Evolutionary conservation across 148 eudicot genomes (phyloP).

Genomic region (Limonium bicolor): DNA sequence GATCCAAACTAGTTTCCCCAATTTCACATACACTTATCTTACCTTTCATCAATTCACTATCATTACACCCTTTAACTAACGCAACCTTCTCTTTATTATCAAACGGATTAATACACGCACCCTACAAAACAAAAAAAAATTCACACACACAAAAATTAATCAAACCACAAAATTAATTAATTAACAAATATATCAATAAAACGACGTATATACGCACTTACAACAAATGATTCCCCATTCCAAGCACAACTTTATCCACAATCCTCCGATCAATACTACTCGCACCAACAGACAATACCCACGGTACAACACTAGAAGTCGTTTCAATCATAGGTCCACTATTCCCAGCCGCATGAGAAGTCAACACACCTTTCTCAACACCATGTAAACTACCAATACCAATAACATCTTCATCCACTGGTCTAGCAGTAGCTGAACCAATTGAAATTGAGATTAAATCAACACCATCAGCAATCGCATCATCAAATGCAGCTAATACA

Average conservation of each 20-base stretch:
- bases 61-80: no score
- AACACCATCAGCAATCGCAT: conserved; percentile 55
- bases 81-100: no score
- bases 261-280: conserved; percentile 13
- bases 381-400: conserved; percentile 25
- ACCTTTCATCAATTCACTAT: no score
- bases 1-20: no score
- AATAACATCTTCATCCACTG: conserved; percentile 3
- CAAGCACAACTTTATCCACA: conserved; percentile 12
- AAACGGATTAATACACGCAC: no score
- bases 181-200: neutral
- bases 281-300: conserved; percentile 27
- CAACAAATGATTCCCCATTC: conserved; percentile 12
- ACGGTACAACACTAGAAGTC: conserved; percentile 24
- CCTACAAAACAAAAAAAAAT: no score
- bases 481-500: conserved; percentile 33
- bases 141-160: no score
- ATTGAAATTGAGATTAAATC: conserved; percentile 33
- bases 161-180: no score
- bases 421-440: neutral
- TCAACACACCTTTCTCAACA: conserved; percentile 20
- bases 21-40: no score
- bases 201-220: conserved; percentile 8
- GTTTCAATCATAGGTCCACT: neutral
- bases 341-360: conserved; percentile 23